These are phyloP conservation scores for Trypethelium eluteriae DNA, from an alignment of 495 filamentous ascomycete species.

Conservation along the genomic window DNA sequence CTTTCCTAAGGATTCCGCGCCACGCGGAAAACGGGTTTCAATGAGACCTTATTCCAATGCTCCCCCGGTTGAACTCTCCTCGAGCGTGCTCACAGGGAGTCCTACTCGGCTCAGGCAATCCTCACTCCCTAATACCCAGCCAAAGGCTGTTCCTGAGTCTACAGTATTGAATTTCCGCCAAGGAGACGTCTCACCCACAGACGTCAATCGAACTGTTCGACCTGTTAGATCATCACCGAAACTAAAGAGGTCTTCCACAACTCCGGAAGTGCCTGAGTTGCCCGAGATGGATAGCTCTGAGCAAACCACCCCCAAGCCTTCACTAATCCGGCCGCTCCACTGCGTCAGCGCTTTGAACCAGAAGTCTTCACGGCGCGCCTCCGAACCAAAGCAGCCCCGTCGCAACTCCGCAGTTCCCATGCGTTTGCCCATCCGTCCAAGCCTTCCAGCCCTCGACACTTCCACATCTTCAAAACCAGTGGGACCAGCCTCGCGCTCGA, in stretches of 20 bases:
- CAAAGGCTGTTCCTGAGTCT: background rate
- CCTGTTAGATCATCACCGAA: background rate
- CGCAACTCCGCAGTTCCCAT: conserved; percentile 4
- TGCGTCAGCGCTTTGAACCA: background rate
- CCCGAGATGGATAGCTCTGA: background rate
- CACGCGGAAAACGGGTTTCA: background rate
- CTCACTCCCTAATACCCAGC: background rate
- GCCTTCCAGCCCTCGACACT: conserved; percentile 10
- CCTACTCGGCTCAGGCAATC: background rate
- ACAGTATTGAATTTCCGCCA: background rate
- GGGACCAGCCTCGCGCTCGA: conserved; percentile 16
- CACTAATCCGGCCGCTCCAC: background rate
- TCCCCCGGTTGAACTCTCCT: background rate
- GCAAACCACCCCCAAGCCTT: background rate
- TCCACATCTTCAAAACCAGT: conserved; percentile 14
- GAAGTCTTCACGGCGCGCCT: background rate
- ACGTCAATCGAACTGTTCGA: background rate
- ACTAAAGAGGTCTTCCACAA: background rate
- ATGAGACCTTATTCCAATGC: background rate
- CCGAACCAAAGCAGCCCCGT: background rate
- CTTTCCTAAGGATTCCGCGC: conserved; percentile 2
- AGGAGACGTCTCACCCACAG: background rate
- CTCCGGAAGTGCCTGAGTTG: background rate
- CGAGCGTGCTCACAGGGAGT: background rate
- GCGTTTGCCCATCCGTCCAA: conserved; percentile 4